These are phyloP conservation scores for Arabidopsis lyrata DNA, from an alignment of 441 rosid genomes.

Conservation along the genomic window DNA sequence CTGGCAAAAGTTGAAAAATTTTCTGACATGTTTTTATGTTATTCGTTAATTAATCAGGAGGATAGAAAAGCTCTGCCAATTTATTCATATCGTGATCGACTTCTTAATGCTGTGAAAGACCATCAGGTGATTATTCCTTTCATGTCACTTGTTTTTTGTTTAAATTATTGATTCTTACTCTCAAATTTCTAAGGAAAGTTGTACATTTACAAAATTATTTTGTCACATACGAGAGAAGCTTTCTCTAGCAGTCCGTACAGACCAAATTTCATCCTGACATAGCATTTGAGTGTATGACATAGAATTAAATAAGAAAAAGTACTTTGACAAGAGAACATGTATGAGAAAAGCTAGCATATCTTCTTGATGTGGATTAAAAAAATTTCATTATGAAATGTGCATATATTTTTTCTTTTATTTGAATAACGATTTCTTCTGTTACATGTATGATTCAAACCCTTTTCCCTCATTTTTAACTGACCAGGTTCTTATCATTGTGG, in stretches of 20 bases:
- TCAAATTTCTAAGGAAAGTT: neutral
- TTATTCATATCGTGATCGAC: slow-evolving; percentile 76
- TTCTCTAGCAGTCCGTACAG: neutral
- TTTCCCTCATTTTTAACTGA: slow-evolving; percentile 4
- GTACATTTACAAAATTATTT: neutral
- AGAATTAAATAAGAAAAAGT: neutral
- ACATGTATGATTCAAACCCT: slow-evolving; percentile 14
- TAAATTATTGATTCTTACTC: neutral
- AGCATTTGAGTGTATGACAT: neutral
- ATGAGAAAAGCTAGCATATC: neutral
- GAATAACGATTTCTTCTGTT: slow-evolving; percentile 1
- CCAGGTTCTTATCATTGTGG: slow-evolving; percentile 93
- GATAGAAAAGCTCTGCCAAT: slow-evolving; percentile 86
- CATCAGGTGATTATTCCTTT: slow-evolving; percentile 63
- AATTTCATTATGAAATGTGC: slow-evolving; percentile 1
- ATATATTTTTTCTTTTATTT: neutral
- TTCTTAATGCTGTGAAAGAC: slow-evolving; percentile 71
- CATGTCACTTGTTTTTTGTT: neutral
- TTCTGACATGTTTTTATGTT: slow-evolving; percentile 8
- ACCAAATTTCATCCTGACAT: neutral
- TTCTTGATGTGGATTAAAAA: neutral
- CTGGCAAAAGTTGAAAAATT: neutral
- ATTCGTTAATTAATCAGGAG: slow-evolving; percentile 55
- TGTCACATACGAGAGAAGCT: neutral
- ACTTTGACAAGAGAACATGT: slow-evolving; percentile 4